Evolutionary conservation across 2,329 filamentous ascomycete genomes (phyloP), one percentile per base, ranked within the genome.

Genomic region (Ascomycota sp.): DNA sequence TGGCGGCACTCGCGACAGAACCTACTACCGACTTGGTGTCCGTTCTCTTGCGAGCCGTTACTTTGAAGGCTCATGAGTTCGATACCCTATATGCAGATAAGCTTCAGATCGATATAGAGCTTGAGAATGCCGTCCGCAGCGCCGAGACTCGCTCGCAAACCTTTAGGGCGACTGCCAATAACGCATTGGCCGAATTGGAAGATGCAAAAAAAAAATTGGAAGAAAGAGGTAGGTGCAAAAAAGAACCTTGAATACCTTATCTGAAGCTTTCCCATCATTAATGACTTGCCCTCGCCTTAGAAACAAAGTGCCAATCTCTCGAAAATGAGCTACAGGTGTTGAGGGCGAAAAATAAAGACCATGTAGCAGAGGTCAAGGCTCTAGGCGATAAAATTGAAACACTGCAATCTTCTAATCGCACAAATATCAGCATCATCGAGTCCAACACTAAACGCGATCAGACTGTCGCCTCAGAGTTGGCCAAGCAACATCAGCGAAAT

Each of bases 341-440:
- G 37, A 84, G 79, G 45, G 73, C 80, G 0, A 77, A 76, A 5
- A 74, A 72, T 13, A 73, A 75, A 1, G 75, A 73, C 38, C 77
- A 81, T 2, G 71, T 76, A 38, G 73, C 76, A 25, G 77, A 84
- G 46, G 67, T 80, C 37, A 74, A 79, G 45, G 70, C 72, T 2
- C 64, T 98, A 10, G 76, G 79, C 45, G 72, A 79, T 38, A 83
- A 86, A 44, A 82, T 98, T 45, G 62, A 76, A 33, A 79, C 81
- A 0, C 70, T 98, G 3, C 84, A 98, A 54, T 74, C 80, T 0
- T 89, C 86, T 6, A 95, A 92, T 49, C 76, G 89, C 39, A 86
- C 93, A 41, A 86, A 83, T 10, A 58, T 95, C 5, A 75, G 79
- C 30, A 72, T 93, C 27, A 74, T 95, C 39, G 86, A 95, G 48